Evolutionary conservation across 2,329 filamentous ascomycete genomes (phyloP).

Genomic region (Aureobasidium sp.): DNA sequence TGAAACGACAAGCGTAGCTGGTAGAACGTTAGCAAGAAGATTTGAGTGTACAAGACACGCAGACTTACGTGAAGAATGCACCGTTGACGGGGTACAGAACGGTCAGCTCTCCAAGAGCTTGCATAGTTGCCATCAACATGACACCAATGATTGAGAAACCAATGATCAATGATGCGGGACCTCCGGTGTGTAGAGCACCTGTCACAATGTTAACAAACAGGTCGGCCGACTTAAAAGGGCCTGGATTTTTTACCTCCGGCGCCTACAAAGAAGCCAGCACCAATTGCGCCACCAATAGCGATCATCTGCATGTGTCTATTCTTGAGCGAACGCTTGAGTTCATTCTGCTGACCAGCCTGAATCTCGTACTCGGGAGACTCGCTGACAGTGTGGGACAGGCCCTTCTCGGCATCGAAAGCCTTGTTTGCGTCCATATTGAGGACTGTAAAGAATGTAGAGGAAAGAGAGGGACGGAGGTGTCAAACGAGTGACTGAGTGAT

Average conservation of each 20-base stretch:
- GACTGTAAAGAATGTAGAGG: neutral
- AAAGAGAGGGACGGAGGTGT: neutral
- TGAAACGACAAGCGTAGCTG: conserved; percentile 34
- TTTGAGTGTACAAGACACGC: neutral
- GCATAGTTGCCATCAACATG: conserved; percentile 32
- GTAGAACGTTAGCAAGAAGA: neutral
- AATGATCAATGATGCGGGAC: conserved; percentile 31
- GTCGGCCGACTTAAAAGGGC: too few species aligned
- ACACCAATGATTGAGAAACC: conserved; percentile 28
- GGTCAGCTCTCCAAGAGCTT: conserved; percentile 33
- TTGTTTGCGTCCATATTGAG: conserved; percentile 9
- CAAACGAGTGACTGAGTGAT: neutral
- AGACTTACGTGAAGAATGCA: conserved; percentile 27
- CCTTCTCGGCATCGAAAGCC: conserved; percentile 12
- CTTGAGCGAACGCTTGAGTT: conserved; percentile 13
- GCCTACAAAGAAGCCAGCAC: conserved; percentile 47
- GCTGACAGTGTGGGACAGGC: neutral
- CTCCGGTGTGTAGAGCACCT: conserved; percentile 38
- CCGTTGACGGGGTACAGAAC: conserved; percentile 34
- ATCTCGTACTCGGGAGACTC: conserved; percentile 8
- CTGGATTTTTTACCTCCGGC: conserved; percentile 28
- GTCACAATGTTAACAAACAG: too few species aligned
- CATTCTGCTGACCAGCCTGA: conserved; percentile 8
- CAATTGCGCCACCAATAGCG: conserved; percentile 32
- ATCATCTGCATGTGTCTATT: conserved; percentile 33